These are phyloP conservation scores for Alternaria alternata DNA, from an alignment of 2,329 filamentous ascomycete genomes.

Conservation along the genomic window DNA sequence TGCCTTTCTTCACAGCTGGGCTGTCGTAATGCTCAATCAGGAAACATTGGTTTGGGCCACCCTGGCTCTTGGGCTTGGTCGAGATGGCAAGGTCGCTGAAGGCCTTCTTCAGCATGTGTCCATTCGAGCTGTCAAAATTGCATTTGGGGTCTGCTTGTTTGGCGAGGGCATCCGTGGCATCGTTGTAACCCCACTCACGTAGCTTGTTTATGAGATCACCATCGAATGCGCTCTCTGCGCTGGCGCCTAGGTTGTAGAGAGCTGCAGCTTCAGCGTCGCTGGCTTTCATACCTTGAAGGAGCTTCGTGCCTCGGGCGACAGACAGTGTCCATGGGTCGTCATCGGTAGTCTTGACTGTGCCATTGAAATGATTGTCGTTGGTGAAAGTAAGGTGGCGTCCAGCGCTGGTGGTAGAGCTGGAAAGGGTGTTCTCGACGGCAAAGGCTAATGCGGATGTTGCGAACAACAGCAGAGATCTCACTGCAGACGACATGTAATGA, in stretches of 20 bases:
- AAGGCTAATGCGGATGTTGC: not conserved
- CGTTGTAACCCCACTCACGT: slow-evolving; percentile 23
- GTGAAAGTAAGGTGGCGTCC: not conserved
- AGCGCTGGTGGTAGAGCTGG: not conserved
- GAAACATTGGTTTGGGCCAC: slow-evolving; percentile 27
- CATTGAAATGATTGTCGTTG: not conserved
- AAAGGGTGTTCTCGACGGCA: not conserved
- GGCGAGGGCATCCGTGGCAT: slow-evolving; percentile 10
- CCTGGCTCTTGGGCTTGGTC: slow-evolving; percentile 13
- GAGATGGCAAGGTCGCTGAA: slow-evolving; percentile 16
- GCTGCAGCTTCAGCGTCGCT: slow-evolving; percentile 17
- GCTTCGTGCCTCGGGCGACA: slow-evolving; percentile 18
- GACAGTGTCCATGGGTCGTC: slow-evolving; percentile 10
- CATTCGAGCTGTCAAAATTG: slow-evolving; percentile 11
- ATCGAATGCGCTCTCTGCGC: slow-evolving; percentile 15
- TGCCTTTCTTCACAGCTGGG: slow-evolving; percentile 10
- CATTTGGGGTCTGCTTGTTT: slow-evolving; percentile 13
- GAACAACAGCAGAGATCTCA: not conserved
- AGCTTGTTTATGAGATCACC: slow-evolving; percentile 14
- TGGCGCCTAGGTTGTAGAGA: slow-evolving; percentile 11
- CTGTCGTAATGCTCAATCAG: slow-evolving; percentile 22
- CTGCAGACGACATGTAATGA: not conserved
- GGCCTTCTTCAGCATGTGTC: slow-evolving; percentile 13
- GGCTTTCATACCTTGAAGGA: slow-evolving; percentile 21
- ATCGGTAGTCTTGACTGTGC: not conserved